A percentile compares a stretch with the other conserved stretches of the same genome.
Evolutionary conservation across 768 basidiomycete species (phyloP).

Genomic region (Ramaria sp.): DNA sequence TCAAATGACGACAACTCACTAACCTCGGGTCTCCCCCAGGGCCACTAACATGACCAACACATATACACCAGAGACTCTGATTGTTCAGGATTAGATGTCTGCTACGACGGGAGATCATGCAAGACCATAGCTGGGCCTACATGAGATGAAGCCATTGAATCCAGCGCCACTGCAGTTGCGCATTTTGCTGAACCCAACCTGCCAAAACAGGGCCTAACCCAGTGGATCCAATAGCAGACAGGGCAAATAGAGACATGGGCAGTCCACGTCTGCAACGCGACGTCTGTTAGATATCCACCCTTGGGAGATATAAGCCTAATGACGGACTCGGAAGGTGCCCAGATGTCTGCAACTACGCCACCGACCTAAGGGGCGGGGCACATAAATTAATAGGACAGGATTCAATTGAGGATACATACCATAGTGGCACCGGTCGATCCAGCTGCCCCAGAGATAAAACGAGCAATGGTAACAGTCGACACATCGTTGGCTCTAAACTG

Average conservation of each 20-base stretch:
- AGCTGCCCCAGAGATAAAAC: constrained; percentile 57
- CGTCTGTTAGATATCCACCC: background rate
- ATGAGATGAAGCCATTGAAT: constrained; percentile 75
- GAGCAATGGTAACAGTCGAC: constrained; percentile 51
- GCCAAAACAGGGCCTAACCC: constrained; percentile 55
- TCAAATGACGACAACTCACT: background rate
- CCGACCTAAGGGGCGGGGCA: constrained; percentile 19
- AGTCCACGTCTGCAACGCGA: constrained; percentile 47
- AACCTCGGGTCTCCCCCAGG: constrained; percentile 62
- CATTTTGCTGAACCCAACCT: constrained; percentile 56
- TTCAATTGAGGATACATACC: constrained; percentile 24
- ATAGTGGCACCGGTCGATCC: constrained; percentile 63
- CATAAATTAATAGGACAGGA: background rate
- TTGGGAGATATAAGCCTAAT: background rate
- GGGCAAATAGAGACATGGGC: constrained; percentile 67
- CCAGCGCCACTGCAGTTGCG: constrained; percentile 62
- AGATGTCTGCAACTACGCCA: constrained; percentile 66
- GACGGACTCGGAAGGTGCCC: constrained; percentile 46
- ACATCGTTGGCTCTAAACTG: constrained; percentile 31
- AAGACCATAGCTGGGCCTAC: constrained; percentile 19
- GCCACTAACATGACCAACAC: constrained; percentile 39
- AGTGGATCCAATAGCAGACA: constrained; percentile 47
- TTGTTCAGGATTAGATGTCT: background rate
- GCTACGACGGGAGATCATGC: too few species aligned
- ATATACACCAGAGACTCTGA: constrained; percentile 43